Base-by-base conservation (phyloP, 306 rosid genomes). In the Bauhinia variegata region DNA sequence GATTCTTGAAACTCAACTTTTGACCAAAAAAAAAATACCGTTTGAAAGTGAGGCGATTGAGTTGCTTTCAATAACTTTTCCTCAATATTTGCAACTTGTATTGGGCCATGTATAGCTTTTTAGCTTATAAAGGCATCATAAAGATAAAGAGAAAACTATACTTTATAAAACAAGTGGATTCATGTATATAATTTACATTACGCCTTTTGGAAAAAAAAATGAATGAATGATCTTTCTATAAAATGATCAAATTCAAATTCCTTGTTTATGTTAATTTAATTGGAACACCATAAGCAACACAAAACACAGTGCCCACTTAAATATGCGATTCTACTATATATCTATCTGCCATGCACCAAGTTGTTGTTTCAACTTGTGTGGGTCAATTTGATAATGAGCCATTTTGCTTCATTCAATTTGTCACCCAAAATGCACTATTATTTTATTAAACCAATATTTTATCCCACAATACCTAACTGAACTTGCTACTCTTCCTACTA, bases 391-490 rank as follows among this genome's bases (percentile, higher is more conserved):
- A 58, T 58, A 60, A 63, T 66, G 47, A 34, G 72, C 54, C 65
- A 42, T 70, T 48, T 58, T 52, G 44, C 14, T 63, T 75, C 68
- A 43, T 18, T 16, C 39, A 33, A 49, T 39, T 70, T 63, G 79
- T 71, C 83, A 23, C 72, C 75, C 65, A 60, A 23, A 36, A 32
- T 48, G 65, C 18, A 30, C 63, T 68, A 54, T n/a, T n/a, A n/a
- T n/a, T n/a, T n/a, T n/a, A n/a, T 41, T 61, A 61, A 80, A 84
- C 53, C 7, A 67, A 58, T 74, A 48, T 59, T 78, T 78, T 78
- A 47, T 38, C 72, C 63, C 39, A 28, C 49, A 53, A 70, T 74
- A 70, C 65, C 28, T 59, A 67, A 47, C 57, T 63, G 80, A 75
- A 72, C 78, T 14, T 71, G 60, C 31, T 3, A 70, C 68, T 70